Evolutionary conservation across 2,329 filamentous ascomycete species (phyloP).

Genomic region (Fusarium sterilihyphosum): DNA sequence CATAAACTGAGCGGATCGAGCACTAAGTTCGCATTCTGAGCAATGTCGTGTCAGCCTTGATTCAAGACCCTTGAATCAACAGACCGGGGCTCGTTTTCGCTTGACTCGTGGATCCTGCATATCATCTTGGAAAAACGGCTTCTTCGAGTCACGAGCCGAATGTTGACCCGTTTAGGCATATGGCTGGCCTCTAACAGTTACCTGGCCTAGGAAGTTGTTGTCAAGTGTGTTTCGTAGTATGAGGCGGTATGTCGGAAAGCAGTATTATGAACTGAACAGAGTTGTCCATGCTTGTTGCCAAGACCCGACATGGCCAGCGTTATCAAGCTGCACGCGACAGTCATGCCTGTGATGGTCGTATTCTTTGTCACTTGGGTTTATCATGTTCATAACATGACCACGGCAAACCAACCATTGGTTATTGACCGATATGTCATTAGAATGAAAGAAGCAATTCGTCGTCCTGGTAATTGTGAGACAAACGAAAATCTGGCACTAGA

Average conservation of each 20-base stretch:
- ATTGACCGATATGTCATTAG: not conserved
- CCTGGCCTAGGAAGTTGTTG: slow-evolving; percentile 10
- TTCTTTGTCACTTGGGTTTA: not conserved
- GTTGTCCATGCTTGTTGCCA: slow-evolving; percentile 31
- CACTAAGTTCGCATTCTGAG: slow-evolving; percentile 1
- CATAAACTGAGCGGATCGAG: slow-evolving; percentile 1
- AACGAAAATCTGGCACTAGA: not conserved
- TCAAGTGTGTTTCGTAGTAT: slow-evolving; percentile 19
- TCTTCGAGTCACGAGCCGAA: slow-evolving; percentile 42
- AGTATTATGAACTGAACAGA: slow-evolving; percentile 20
- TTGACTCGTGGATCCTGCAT: slow-evolving; percentile 51
- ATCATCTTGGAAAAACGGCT: slow-evolving; percentile 43
- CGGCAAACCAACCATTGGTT: slow-evolving; percentile 1
- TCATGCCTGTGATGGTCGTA: slow-evolving; percentile 4
- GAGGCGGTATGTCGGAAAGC: slow-evolving; percentile 14
- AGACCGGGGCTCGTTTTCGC: slow-evolving; percentile 39
- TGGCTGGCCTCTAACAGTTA: slow-evolving; percentile 27
- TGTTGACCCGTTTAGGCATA: slow-evolving; percentile 26
- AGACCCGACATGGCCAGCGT: slow-evolving; percentile 21
- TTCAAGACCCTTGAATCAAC: slow-evolving; percentile 16
- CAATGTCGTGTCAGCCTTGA: slow-evolving; percentile 23
- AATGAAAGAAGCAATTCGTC: slow-evolving; percentile 5
- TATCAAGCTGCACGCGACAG: slow-evolving; percentile 21
- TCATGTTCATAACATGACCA: not conserved
- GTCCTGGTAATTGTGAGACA: not conserved